Percentiles rank a stretch among this genome's conserved stretches.
Conservation (phyloP, 805 yeast genomes). For the Cyberlindnera saturnus region DNA sequence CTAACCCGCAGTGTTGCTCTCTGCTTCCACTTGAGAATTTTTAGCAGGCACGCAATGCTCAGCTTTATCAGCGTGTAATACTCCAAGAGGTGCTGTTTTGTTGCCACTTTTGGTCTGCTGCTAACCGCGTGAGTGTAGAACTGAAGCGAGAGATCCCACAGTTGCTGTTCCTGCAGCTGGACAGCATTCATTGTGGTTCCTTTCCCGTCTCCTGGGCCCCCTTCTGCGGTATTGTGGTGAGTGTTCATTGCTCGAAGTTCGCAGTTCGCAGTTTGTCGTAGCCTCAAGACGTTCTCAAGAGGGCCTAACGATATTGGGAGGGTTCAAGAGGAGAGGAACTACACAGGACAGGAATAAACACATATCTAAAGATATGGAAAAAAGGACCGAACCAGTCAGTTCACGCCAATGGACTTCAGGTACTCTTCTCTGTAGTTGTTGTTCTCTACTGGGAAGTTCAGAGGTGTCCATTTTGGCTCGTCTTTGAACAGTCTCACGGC, state of each 20-base stretch:
- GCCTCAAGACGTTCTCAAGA: too few relatives aligned
- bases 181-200: too few relatives aligned
- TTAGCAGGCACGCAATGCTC: constrained; percentile 21
- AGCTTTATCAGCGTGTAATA: constrained; percentile 27
- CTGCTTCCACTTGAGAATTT: constrained; percentile 19
- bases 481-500: constrained; percentile 86
- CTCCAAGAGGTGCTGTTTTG: constrained; percentile 23
- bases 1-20: constrained; percentile 23
- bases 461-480: constrained; percentile 95
- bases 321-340: background rate
- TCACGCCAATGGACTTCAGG: constrained; percentile 23
- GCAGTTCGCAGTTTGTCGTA: background rate
- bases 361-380: background rate
- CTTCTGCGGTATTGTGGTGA: too few relatives aligned
- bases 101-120: constrained; percentile 7
- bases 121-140: constrained; percentile 9
- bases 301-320: too few relatives aligned
- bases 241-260: background rate
- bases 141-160: constrained; percentile 5
- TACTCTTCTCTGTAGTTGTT: constrained; percentile 43
- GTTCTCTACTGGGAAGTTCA: constrained; percentile 58
- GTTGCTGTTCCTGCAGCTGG: constrained; percentile 7
- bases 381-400: background rate
- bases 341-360: background rate
- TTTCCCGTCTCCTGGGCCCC: too few relatives aligned